Percentiles rank a stretch among this genome's conserved stretches.
phyloP scores from a whole-genome alignment of 768 basidiomycete species.

The Trametes meyenii region DNA sequence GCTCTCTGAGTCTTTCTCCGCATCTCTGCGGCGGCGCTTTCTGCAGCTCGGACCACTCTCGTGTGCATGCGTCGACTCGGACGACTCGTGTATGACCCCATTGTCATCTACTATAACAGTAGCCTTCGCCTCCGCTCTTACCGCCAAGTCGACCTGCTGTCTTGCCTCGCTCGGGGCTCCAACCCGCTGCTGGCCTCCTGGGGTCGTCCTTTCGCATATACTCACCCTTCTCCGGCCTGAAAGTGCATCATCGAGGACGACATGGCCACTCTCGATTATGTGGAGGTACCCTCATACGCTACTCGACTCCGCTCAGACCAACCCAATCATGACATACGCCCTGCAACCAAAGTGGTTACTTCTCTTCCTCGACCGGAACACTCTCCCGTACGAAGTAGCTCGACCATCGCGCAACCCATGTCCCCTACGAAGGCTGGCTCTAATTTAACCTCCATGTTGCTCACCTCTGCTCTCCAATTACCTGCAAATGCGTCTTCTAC shows the following conservation, averaged over 20 bases:
- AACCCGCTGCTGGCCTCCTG: too few species aligned
- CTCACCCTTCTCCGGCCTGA: too few species aligned
- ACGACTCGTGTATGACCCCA: not conserved
- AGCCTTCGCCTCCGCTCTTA: not conserved
- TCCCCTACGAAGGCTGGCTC: constrained; percentile 39
- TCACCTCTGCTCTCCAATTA: constrained; percentile 25
- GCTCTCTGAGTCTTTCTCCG: not conserved
- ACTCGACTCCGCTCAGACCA: constrained; percentile 36
- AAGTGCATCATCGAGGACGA: not conserved
- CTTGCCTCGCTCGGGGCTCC: not conserved
- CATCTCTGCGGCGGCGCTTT: not conserved
- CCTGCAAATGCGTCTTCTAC: constrained; percentile 26
- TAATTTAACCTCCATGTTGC: constrained; percentile 37
- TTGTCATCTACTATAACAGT: not conserved
- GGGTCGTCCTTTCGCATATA: too few species aligned
- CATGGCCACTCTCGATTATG: constrained; percentile 56
- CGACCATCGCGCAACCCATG: constrained; percentile 20
- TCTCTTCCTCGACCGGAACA: constrained; percentile 31
- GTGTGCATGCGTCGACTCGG: not conserved
- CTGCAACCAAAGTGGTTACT: constrained; percentile 30
- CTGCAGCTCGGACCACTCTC: not conserved
- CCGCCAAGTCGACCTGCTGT: not conserved
- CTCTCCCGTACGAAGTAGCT: constrained; percentile 12
- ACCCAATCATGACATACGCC: constrained; percentile 26
- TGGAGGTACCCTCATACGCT: constrained; percentile 45